Base-by-base conservation (phyloP, 305 asterid species). In the Fraxinus dipetala region DNA sequence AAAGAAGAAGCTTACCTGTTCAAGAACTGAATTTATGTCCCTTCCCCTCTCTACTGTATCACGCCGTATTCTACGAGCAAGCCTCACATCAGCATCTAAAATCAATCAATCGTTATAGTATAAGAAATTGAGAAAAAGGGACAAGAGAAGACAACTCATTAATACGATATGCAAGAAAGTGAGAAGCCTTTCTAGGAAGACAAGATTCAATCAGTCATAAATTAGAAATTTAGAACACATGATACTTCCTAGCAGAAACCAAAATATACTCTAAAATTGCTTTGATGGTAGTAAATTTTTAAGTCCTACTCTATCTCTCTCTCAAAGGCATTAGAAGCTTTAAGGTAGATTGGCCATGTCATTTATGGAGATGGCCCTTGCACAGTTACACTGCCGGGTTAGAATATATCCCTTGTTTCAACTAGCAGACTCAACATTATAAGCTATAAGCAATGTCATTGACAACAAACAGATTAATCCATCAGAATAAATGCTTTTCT, bases 51-150 rank as follows among this genome's bases (percentile, higher is more conserved):
- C 95, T 82, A 93, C 98, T 34, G 95, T 93, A 86, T 96, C 99
- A 79, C 99, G 97, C 87, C 97, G 90, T 88, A 96, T 96, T 89
- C 99, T 88, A 85, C 98, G 98, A 88, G 98, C 98, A 90, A 96
- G 98, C 86, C 99, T 94, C 90, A 96, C 98, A 87, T 96, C 99
- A 89, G 99, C 96, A 93, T 90, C 96, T 92, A 89, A 79, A 81
- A 81, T 65, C 34, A 82, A 81, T 61, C 61, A 82, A 80, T 76
- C 36, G 34, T 45, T 48, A 30, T 11, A 32, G 22, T 40, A 34
- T 9, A 7, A 24, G 31, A 16, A 75, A 35, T 72, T 67, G 80
- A 56, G 81, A 51, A 54, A 72, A 51, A 75, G 4, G 56, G 1
- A 74, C 75, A 35, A 73, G 22, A 59, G 77, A 43, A 75, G 2